Evolutionary conservation across 2,329 filamentous ascomycete species (phyloP).

Genomic region (Aspergillus caelatus): DNA sequence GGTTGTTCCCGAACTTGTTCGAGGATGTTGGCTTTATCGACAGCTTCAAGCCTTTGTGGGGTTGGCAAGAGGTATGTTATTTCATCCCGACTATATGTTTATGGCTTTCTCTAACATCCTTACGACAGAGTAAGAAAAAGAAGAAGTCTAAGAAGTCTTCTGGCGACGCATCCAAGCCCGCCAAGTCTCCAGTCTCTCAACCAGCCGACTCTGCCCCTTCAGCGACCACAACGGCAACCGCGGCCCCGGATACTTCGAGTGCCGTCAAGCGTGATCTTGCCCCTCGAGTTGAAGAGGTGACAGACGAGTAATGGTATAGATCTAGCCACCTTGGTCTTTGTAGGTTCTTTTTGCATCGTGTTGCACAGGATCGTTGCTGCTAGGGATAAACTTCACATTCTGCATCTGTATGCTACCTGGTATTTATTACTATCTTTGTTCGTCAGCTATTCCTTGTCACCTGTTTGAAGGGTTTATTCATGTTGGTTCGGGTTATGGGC

Average conservation of each 20-base stretch:
- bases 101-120: not conserved
- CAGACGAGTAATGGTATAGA: constrained; percentile 36
- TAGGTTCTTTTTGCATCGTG: not conserved
- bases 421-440: not conserved
- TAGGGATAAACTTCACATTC: not conserved
- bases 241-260: constrained; percentile 37
- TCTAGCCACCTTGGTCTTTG: not conserved
- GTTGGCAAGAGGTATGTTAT: constrained; percentile 85
- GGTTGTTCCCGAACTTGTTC: constrained; percentile 97
- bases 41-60: constrained; percentile 94
- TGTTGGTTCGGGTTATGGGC: constrained; percentile 3
- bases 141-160: constrained; percentile 40
- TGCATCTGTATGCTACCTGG: not conserved
- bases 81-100: not conserved
- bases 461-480: not conserved
- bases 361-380: not conserved
- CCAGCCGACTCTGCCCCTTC: constrained; percentile 24
- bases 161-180: constrained; percentile 13
- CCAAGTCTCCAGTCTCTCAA: constrained; percentile 11
- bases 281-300: constrained; percentile 50
- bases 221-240: constrained; percentile 39
- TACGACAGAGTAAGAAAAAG: constrained; percentile 41
- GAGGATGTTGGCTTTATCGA: constrained; percentile 99
- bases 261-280: constrained; percentile 44
- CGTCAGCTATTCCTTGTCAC: not conserved